phyloP scores from a whole-genome alignment of 331 rosid species.

The Ulmus americana region DNA sequence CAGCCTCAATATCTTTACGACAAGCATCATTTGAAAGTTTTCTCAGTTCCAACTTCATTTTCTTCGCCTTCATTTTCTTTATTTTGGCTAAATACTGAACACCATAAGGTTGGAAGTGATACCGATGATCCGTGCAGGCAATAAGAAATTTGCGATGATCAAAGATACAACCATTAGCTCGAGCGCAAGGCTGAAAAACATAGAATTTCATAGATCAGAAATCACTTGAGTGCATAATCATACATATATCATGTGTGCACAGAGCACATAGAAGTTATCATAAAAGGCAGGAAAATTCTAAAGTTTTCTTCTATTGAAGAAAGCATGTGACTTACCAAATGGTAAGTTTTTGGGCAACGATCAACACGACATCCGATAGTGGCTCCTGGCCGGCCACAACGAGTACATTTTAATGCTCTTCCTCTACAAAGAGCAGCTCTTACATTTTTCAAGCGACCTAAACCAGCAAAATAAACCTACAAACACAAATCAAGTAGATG shows the following conservation, averaged over 20 bases:
- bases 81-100: slow-evolving; percentile 50
- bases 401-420: slow-evolving; percentile 90
- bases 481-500: slow-evolving; percentile 26
- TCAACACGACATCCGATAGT: slow-evolving; percentile 98
- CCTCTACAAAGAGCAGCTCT: slow-evolving; percentile 97
- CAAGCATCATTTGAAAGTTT: slow-evolving; percentile 72
- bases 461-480: slow-evolving; percentile 97
- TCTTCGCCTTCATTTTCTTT: slow-evolving; percentile 78
- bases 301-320: slow-evolving; percentile 9
- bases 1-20: slow-evolving; percentile 82
- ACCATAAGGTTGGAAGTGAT: slow-evolving; percentile 80
- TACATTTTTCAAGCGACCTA: slow-evolving; percentile 93
- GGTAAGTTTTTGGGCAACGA: slow-evolving; percentile 92
- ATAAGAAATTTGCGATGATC: slow-evolving; percentile 98
- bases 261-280: slow-evolving; percentile 15
- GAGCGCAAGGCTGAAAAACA: slow-evolving; percentile 86
- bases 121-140: slow-evolving; percentile 93
- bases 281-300: slow-evolving; percentile 11
- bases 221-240: not conserved
- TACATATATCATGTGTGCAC: not conserved
- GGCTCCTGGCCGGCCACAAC: slow-evolving; percentile 94
- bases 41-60: slow-evolving; percentile 76
- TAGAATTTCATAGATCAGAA: slow-evolving; percentile 9
- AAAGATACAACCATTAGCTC: slow-evolving; percentile 86
- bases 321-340: slow-evolving; percentile 60